These are phyloP conservation scores for Blastosporella zonata DNA, from an alignment of 1,284 basidiomycete genomes.

Conservation along the genomic window DNA sequence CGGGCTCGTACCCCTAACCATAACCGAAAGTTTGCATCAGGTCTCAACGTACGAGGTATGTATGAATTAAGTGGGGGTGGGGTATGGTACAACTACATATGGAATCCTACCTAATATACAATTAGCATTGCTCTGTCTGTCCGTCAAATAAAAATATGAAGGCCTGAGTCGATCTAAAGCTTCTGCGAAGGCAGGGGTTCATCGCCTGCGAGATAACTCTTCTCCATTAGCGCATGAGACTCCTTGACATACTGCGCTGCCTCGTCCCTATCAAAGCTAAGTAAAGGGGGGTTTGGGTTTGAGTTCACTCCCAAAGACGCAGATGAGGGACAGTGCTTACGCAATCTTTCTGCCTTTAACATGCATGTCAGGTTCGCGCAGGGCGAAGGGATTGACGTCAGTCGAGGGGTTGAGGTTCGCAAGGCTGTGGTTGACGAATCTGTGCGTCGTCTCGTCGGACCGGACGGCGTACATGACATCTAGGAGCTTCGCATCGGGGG, in stretches of 20 bases:
- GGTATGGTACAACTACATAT: constrained; percentile 1
- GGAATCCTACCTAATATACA: background rate
- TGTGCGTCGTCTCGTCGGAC: constrained; percentile 92
- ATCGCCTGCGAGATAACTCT: constrained; percentile 13
- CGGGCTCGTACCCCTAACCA: background rate
- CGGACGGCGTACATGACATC: constrained; percentile 88
- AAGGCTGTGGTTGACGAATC: constrained; percentile 91
- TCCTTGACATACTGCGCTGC: constrained; percentile 63
- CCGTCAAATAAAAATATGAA: background rate
- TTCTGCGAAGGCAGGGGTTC: constrained; percentile 9
- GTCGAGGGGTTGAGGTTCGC: constrained; percentile 75
- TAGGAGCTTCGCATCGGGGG: constrained; percentile 69
- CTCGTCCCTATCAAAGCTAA: constrained; percentile 75
- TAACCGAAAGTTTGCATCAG: background rate
- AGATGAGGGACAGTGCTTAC: constrained; percentile 39
- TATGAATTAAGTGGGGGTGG: background rate
- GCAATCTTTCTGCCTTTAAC: constrained; percentile 73
- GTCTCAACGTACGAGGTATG: no score
- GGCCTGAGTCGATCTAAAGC: constrained; percentile 3
- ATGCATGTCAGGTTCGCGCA: constrained; percentile 85
- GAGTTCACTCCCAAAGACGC: constrained; percentile 10
- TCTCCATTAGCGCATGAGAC: constrained; percentile 46
- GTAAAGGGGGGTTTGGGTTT: constrained; percentile 10
- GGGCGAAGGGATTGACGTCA: constrained; percentile 90
- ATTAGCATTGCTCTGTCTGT: background rate